These are phyloP conservation scores for Claviceps sp. DNA, from an alignment of 2,329 filamentous ascomycete species.

Conservation along the genomic window DNA sequence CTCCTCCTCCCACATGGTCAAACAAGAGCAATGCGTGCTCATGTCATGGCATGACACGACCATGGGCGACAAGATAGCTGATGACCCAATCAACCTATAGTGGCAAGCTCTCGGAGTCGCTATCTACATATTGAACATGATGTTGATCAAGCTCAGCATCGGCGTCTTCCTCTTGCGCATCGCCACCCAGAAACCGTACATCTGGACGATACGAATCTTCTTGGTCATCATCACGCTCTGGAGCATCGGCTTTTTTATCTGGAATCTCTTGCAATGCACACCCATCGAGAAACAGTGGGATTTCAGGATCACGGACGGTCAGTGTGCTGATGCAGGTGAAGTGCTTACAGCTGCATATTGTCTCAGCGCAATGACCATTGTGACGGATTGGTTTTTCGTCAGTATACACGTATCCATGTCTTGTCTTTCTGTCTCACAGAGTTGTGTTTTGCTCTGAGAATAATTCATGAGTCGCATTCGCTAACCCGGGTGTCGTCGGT, in stretches of 20 bases:
- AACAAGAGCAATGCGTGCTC: no score
- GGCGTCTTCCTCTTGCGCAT: slow-evolving; percentile 37
- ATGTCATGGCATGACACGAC: background rate
- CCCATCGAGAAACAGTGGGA: slow-evolving; percentile 41
- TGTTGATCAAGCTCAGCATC: slow-evolving; percentile 44
- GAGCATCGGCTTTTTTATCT: slow-evolving; percentile 35
- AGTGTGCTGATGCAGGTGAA: slow-evolving; percentile 29
- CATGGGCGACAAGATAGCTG: background rate
- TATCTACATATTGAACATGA: slow-evolving; percentile 39
- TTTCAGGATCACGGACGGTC: slow-evolving; percentile 28
- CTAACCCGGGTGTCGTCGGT: background rate
- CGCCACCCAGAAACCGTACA: slow-evolving; percentile 31
- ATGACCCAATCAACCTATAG: slow-evolving; percentile 12
- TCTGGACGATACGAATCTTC: slow-evolving; percentile 32
- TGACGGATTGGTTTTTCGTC: slow-evolving; percentile 43
- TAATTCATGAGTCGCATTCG: background rate
- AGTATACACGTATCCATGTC: slow-evolving; percentile 8
- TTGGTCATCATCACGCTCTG: slow-evolving; percentile 32
- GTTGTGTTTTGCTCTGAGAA: background rate
- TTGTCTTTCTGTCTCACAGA: background rate
- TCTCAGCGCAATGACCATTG: slow-evolving; percentile 36
- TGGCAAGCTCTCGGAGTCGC: slow-evolving; percentile 39
- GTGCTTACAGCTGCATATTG: slow-evolving; percentile 36
- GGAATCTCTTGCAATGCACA: slow-evolving; percentile 37
- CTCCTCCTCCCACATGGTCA: no score